These are phyloP conservation scores for Blepharisma japonicum DNA, from an alignment of 73 alveolate genomes.

Conservation along the genomic window DNA sequence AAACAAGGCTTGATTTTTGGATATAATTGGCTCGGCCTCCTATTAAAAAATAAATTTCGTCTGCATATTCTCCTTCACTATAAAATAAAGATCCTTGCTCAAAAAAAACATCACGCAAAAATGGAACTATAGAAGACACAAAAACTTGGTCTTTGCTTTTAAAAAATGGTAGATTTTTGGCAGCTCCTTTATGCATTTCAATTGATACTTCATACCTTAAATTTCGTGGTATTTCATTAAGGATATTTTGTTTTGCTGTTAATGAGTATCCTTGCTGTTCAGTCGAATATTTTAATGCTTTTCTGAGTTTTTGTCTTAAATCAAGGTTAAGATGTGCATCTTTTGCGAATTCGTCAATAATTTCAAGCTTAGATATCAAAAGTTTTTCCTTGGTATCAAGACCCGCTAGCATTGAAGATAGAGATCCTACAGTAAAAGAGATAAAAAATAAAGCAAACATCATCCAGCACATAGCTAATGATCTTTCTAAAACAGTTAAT, in stretches of 20 bases:
- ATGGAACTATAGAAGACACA: slow-evolving; percentile 36
- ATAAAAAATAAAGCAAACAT: slow-evolving; percentile 64
- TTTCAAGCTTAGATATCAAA: slow-evolving; percentile 40
- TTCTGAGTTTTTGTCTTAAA: slow-evolving; percentile 13
- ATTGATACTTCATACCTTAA: slow-evolving; percentile 77
- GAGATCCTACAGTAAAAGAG: slow-evolving; percentile 61
- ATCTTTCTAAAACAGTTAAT: slow-evolving; percentile 47
- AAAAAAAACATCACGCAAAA: not conserved
- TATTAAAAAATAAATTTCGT: slow-evolving; percentile 55
- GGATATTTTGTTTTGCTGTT: not conserved
- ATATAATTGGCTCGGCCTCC: slow-evolving; percentile 51
- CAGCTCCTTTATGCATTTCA: slow-evolving; percentile 53
- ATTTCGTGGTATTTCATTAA: slow-evolving; percentile 83
- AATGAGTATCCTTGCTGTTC: not conserved
- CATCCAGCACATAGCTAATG: slow-evolving; percentile 66
- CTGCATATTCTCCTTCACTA: slow-evolving; percentile 64
- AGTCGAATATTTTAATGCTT: not conserved
- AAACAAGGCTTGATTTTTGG: slow-evolving; percentile 35
- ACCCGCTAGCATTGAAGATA: slow-evolving; percentile 55
- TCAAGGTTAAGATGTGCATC: slow-evolving; percentile 2
- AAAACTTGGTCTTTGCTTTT: slow-evolving; percentile 49
- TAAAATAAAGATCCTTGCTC: slow-evolving; percentile 42
- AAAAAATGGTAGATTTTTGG: slow-evolving; percentile 50
- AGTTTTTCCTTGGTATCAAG: slow-evolving; percentile 35
- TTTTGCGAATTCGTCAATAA: slow-evolving; percentile 31